A percentile compares a stretch with the other conserved stretches of the same genome.
Evolutionary conservation across 192 early-diverging fungal genomes (phyloP).

Genomic region (Rhizophagus clarus): DNA sequence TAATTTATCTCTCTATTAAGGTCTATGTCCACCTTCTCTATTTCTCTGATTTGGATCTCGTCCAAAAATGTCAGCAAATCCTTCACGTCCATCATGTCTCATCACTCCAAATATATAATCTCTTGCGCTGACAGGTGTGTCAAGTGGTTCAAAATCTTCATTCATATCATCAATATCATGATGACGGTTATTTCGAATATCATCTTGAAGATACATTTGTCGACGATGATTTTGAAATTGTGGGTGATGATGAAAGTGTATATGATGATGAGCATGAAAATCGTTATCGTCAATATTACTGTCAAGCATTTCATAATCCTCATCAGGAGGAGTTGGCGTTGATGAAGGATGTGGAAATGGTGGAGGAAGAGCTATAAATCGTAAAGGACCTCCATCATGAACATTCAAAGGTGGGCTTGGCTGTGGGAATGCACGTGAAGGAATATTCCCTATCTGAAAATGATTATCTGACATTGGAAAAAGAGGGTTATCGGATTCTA

Average conservation of each 20-base stretch:
- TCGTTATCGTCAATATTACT: background rate
- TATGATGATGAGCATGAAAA: background rate
- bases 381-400: background rate
- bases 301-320: slow-evolving; percentile 23
- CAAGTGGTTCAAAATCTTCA: slow-evolving; percentile 2
- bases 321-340: slow-evolving; percentile 9
- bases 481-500: background rate
- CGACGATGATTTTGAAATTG: background rate
- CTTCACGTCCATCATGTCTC: background rate
- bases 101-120: background rate
- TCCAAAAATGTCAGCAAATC: slow-evolving; percentile 1
- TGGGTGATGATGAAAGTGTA: slow-evolving; percentile 8
- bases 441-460: slow-evolving; percentile 1
- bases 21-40: background rate
- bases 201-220: background rate
- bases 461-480: slow-evolving; percentile 1
- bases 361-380: background rate
- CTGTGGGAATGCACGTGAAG: background rate
- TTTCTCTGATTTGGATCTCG: slow-evolving; percentile 3
- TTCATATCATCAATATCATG: background rate
- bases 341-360: slow-evolving; percentile 4
- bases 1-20: background rate
- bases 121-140: background rate
- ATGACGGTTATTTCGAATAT: background rate
- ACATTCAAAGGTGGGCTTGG: slow-evolving; percentile 9